Conservation (phyloP, 2,329 filamentous ascomycete species). For the Trichophyton mentagrophytes region DNA sequence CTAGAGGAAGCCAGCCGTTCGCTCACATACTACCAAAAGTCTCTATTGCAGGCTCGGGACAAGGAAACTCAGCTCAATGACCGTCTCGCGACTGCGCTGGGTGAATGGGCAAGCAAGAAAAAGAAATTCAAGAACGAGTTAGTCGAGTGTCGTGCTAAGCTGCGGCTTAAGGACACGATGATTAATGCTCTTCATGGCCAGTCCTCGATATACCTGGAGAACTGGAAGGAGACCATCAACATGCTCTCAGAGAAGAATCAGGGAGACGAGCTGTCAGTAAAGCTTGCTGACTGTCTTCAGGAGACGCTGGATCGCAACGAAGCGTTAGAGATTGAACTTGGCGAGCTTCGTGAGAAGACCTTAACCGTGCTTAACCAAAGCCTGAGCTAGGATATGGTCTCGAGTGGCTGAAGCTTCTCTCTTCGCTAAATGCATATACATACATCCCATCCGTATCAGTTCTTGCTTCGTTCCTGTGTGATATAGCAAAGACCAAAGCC, state of each 20-base stretch:
- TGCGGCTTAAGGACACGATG: background rate
- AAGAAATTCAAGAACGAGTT: background rate
- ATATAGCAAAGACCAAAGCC: too few relatives aligned
- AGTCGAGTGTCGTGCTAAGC: background rate
- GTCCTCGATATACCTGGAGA: background rate
- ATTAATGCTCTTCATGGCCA: background rate
- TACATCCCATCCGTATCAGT: too few relatives aligned
- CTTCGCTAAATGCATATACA: background rate
- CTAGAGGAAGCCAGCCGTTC: background rate
- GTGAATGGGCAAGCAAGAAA: conserved; percentile 5
- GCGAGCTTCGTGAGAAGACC: background rate
- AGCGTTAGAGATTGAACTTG: conserved; percentile 3
- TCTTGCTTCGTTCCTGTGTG: background rate
- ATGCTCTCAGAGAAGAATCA: background rate
- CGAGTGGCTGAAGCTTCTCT: background rate
- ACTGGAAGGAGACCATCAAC: conserved; percentile 4
- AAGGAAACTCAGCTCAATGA: background rate
- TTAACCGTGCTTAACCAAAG: background rate
- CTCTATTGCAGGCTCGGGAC: background rate
- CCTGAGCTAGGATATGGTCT: background rate
- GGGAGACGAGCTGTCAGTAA: conserved; percentile 3
- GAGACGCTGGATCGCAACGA: conserved; percentile 10
- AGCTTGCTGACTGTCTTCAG: conserved; percentile 2
- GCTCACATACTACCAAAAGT: background rate
- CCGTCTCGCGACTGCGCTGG: background rate